Base-by-base conservation (phyloP, 176 grass and related monocot genomes). In the Oryza brachyantha region DNA sequence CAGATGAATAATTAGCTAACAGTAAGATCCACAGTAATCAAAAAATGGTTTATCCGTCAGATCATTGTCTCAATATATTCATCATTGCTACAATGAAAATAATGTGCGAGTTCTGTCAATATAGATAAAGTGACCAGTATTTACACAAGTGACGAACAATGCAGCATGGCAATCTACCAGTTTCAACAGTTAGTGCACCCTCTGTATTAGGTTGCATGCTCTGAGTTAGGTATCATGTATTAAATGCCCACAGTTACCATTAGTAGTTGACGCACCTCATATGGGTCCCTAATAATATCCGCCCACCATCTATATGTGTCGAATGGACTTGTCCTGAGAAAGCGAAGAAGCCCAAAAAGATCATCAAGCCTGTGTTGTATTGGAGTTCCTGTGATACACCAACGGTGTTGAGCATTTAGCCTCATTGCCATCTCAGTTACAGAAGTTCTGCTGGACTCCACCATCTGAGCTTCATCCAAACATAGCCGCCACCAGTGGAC, bases 391-490 rank as follows among this genome's bases (percentile, higher is more conserved):
- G 91, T 97, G 78, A 97, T 74, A 81, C 94, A 94, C 94, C 94
- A 97, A 43, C 79, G 80, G 58, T 97, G 76, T 78, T 91, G 84
- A 45, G 94, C 85, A 84, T 92, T 75, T 76, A 97, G 66, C 74
- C 94, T 82, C 89, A 97, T 94, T 59, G 94, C 92, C 95, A 97
- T 97, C 83, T 97, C 89, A 39, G 89, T 94, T 58, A 94, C 83
- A 70, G 77, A 87, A 83, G 85, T 89, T 83, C 83, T 94, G 89
- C 78, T 92, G 81, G 84, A 90, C 79, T 97, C 95, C 54, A 97
- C 95, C 91, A 92, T 94, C 76, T 97, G 95, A 65, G 92, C 95
- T 79, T 97, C 95, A 92, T 97, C 95, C 85, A 97, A 90, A 88
- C 95, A 97, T 59, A 92, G 87, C 29, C 95, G 83, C 95, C 95